Evolutionary conservation across 768 basidiomycete genomes (phyloP), one percentile per base, ranked within the genome.

Genomic region (Naganishia kalamii): DNA sequence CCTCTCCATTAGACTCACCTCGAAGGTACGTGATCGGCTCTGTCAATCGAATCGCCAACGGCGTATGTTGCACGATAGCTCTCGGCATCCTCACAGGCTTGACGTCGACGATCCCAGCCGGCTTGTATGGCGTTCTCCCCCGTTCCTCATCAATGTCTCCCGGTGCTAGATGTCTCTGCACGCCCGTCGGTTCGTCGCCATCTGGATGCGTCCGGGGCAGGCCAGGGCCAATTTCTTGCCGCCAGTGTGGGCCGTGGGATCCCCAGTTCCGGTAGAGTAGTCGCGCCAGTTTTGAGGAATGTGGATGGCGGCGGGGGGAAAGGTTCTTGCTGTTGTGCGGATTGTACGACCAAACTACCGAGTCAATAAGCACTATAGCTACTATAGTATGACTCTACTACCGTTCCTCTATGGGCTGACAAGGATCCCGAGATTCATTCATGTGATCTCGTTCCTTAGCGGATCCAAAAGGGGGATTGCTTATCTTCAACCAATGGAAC

Each of bases 1-100:
- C 30, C 21, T 12, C 62, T 5, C 27, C 5, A 46, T 15, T 19
- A 59, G 3, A 72, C 13, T 76, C 74, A 23, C 80, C 80, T 54
- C 84, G 81, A 46, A 90, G 82, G 74, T 87, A 86, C 60, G 89
- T 84, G 57, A 87, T 87, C 3, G 87, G 84, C 72, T 90, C 88
- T 4, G 86, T 85, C 60, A 90, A 81, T 25, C 82, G 81, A 67
- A 90, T 85, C 19, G 59, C 41, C 50, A 71, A 61, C 12, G 70
- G 64, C 19, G 64, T 57, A 40, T 57, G 54, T 27, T 57, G 54
- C 6, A 40, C 35, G 13, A 57, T 57, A 23, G 54, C 54, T 35
- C 54, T 23, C 37, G 54, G 54, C 54, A 57, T 57, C 35, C 17
- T 57, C 35, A 57, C 54, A 32, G 54, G 54, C 37, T 40, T 37